phyloP scores from a whole-genome alignment of 1,284 basidiomycete species.

The Apiotrichum sp. region DNA sequence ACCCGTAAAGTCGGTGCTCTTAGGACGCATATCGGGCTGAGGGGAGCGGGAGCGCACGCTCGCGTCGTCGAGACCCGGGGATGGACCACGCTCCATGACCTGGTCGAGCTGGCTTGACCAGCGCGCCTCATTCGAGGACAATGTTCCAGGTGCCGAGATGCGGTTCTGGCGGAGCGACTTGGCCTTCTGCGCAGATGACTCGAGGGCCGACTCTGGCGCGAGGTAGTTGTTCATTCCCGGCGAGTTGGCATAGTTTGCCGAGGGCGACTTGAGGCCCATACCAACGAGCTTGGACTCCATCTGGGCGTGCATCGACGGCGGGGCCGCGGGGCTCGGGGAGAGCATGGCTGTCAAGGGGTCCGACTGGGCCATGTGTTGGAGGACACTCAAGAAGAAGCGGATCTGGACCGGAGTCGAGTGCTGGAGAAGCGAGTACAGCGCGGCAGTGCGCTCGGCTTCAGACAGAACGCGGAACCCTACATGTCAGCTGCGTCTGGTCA shows the following conservation, averaged over 20 bases:
- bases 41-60: constrained; percentile 36
- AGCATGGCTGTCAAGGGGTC: constrained; percentile 96
- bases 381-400: constrained; percentile 96
- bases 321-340: constrained; percentile 67
- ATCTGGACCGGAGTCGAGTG: constrained; percentile 99
- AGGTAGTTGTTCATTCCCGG: constrained; percentile 56
- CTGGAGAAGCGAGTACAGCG: constrained; percentile 97
- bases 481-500: constrained; percentile 2
- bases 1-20: constrained; percentile 86
- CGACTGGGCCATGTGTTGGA: constrained; percentile 96
- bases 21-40: constrained; percentile 56
- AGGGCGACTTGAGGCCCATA: constrained; percentile 73
- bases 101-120: constrained; percentile 68
- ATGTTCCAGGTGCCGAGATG: constrained; percentile 81
- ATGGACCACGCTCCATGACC: constrained; percentile 69
- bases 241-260: constrained; percentile 60
- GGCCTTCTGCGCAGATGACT: constrained; percentile 28
- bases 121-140: constrained; percentile 59
- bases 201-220: constrained; percentile 47
- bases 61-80: constrained; percentile 47
- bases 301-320: constrained; percentile 71
- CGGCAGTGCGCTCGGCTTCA: constrained; percentile 98
- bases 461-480: constrained; percentile 97
- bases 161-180: constrained; percentile 55
- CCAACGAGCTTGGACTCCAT: constrained; percentile 91